Base-by-base conservation (phyloP, 192 early-diverging fungal genomes). In the Kappamyces sp. region DNA sequence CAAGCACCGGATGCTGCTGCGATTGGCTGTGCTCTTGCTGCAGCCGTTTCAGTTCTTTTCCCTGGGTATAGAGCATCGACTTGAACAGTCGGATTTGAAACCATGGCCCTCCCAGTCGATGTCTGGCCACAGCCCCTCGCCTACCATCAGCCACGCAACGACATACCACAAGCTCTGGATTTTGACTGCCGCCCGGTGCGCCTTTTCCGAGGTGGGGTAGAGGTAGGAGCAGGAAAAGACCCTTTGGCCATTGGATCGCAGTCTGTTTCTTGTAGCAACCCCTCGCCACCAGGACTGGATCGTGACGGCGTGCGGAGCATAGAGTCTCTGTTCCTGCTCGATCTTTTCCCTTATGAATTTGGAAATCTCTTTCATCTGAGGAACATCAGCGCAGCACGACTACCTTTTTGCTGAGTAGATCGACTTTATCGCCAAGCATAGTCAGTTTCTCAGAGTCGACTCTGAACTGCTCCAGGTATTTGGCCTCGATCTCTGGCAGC, bases 391-490 rank as follows among this genome's bases (percentile, higher is more conserved):
- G 22, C 22, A 22, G 22, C 22, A 22, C 22, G 22, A 22, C 22
- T 22, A 22, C 22, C 22, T 22, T 22, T 22, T 22, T 22, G 22
- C 22, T 22, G 22, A 22, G 22, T 22, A 22, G 45, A 11, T 55
- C 54, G 14, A 55, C 54, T 55, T 55, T 55, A 11, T 34, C 54
- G 31, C 1, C 45, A 7, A 55, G 29, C 7, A 43, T 55, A 29
- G 34, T 38, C 34, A 55, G 30, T 31, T 38, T 31, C 30, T 34
- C 45, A 7, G 54, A 33, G 31, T 55, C 30, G 30, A 55, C 11
- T 40, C 45, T 39, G 36, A 43, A 55, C 34, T 55, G 54, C 54
- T 55, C 54, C 7, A 55, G 36, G 34, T 55, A 55, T 55, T 55
- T 55, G 31, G 32, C 29, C 45, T 55, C 54, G 5, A 55, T 7